Base-by-base conservation (phyloP, 805 yeast genomes). In the Candida tammaniensis region DNA sequence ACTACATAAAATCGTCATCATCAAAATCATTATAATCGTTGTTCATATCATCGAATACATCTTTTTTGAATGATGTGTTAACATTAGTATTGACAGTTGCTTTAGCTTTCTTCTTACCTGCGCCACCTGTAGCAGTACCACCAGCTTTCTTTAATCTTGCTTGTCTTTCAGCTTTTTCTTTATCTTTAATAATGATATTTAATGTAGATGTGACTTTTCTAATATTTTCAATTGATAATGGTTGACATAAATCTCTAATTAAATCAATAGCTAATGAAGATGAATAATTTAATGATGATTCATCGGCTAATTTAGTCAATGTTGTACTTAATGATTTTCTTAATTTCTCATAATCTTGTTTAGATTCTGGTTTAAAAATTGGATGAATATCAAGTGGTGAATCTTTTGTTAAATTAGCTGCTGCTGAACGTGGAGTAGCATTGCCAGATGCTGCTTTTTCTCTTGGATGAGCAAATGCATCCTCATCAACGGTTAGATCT, bases 41-140 rank as follows among this genome's bases (percentile, higher is more conserved):
- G 21, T 16, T 14, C 56, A 75, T 63, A 42, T 74, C 85, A 46
- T 77, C 78, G 24, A 72, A 70, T 33, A 66, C 68, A 51, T 81
- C 87, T 61, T 82, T 82, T 71, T 81, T 84, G 63, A 72, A 72
- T 4, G 63, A 56, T 21, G 64, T 56, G 31, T 76, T 59, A 31
- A 62, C 64, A 43, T 66, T 77, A 33, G 84, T 69, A 57, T 81
- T 82, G 28, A 86, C 82, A 37, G 78, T 62, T 38, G 86, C 82
- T 62, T 84, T 83, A 39, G 87, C 96, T 78, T 89, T 91, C 78
- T 84, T 83, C 76, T 89, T 88, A 63, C 95, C 95, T 24, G 94
- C 93, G 57, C 96, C 96, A 51, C 94, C 94, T 16, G 86, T 76
- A 24, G 91, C 78, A 17, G 94, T 84, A 45, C 91, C 93, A 43